Evolutionary conservation across 2,329 filamentous ascomycete species (phyloP), one percentile per base, ranked within the genome.

Genomic region (Phyllachora maydis): DNA sequence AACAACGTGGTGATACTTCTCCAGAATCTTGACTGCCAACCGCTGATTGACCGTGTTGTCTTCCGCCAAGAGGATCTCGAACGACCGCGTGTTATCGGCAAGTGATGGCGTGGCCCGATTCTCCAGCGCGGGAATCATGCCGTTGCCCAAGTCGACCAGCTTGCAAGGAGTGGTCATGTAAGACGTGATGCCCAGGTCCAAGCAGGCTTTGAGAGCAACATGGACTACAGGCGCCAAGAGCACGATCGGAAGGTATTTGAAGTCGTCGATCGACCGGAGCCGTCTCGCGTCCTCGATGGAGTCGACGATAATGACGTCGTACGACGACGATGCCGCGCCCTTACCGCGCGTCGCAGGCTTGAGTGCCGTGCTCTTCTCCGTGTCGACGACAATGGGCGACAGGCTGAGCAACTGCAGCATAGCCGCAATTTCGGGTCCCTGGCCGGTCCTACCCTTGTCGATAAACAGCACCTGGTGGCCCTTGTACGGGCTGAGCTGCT

Each of bases 151-250:
- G 46, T 98, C 88, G 32, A 93, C 91, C 4, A 85, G 68, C 39
- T 85, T 65, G 50, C 88, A 95, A 6, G 88, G 88, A 10, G 82
- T 92, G 2, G 88, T 95, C 82, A 95, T 93, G 49, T 93, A 95
- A 23, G 83, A 93, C n/a, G 83, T 90, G 35, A 98, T 92, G 32
- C 88, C 85, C 32, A 95, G 63, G 44, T 95, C 88, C 29, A 95
- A 55, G 28, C 85, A 88, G 3, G 81, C 88, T 53, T 92, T 92
- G 36, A 98, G 60, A 45, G 72, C 90, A 35, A 95, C 81, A 30
- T 83, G 78, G 8, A 95, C 82, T 17, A 81, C 59, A 0, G 85
- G 82, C 21, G 82, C 88, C 21, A 95, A 54, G 30, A 95, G 65
- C 20, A 98, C 85, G 33, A 98, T 83, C 3, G 88, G 88, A 21